Evolutionary conservation across 2,329 filamentous ascomycete genomes (phyloP).

Genomic region (Neodidymelliopsis sp.): DNA sequence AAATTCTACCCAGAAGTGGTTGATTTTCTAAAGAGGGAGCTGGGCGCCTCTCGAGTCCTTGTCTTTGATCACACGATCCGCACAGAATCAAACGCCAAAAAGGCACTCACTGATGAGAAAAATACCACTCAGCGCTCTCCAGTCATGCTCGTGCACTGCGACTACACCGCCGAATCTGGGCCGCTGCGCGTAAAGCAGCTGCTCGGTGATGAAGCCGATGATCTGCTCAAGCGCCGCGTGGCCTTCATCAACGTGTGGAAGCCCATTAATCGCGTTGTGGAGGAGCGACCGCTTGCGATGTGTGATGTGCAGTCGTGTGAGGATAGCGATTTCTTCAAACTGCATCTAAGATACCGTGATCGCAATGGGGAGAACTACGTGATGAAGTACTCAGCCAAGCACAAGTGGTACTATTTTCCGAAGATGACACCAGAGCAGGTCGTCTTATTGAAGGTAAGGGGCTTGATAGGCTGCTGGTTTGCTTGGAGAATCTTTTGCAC

Average conservation of each 20-base stretch:
- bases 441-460: slow-evolving; percentile 46
- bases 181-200: slow-evolving; percentile 54
- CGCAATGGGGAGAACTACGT: slow-evolving; percentile 53
- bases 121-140: slow-evolving; percentile 52
- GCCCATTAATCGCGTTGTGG: slow-evolving; percentile 50
- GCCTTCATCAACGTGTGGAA: slow-evolving; percentile 63
- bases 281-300: slow-evolving; percentile 53
- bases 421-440: slow-evolving; percentile 48
- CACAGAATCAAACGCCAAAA: slow-evolving; percentile 43
- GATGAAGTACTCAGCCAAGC: slow-evolving; percentile 42
- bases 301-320: slow-evolving; percentile 49
- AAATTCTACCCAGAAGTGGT: slow-evolving; percentile 59
- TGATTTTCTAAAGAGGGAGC: slow-evolving; percentile 54
- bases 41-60: slow-evolving; percentile 54
- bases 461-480: no score
- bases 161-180: slow-evolving; percentile 57
- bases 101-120: slow-evolving; percentile 46
- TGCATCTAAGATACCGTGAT: slow-evolving; percentile 50
- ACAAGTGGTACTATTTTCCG: slow-evolving; percentile 54
- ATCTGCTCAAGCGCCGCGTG: slow-evolving; percentile 54
- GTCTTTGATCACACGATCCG: slow-evolving; percentile 62
- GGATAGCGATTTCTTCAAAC: slow-evolving; percentile 52
- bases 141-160: slow-evolving; percentile 61
- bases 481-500: neutral
- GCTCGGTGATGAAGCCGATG: slow-evolving; percentile 53